Conservation (phyloP, 2,329 filamentous ascomycete species). For the Xylariales sp. region DNA sequence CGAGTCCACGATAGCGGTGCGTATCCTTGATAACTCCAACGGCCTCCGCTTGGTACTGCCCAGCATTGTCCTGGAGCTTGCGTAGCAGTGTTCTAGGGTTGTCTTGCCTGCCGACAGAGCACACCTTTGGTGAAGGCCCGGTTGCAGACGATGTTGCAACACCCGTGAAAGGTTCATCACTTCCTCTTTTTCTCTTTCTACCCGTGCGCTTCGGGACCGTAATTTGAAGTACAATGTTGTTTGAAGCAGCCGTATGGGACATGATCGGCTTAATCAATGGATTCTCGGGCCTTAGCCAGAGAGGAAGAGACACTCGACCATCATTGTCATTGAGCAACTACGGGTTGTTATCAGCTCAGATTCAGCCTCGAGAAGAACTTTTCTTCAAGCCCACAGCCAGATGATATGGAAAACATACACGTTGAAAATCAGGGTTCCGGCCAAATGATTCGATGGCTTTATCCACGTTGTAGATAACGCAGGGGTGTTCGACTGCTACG, state of each 20-base stretch:
- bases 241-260: constrained; percentile 70
- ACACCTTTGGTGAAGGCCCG: constrained; percentile 23
- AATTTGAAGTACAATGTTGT: constrained; percentile 82
- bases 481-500: constrained; percentile 39
- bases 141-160: constrained; percentile 28
- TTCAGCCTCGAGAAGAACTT: not conserved
- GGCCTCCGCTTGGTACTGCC: constrained; percentile 62
- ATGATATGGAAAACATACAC: constrained; percentile 23
- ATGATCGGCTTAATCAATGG: constrained; percentile 72
- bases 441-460: constrained; percentile 37
- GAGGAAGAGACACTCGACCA: constrained; percentile 49
- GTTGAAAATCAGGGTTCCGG: constrained; percentile 29
- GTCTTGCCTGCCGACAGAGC: constrained; percentile 44
- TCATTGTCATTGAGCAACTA: constrained; percentile 20
- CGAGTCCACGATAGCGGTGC: constrained; percentile 79
- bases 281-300: constrained; percentile 79
- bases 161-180: constrained; percentile 58
- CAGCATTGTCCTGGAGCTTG: constrained; percentile 66
- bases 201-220: constrained; percentile 84
- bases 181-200: constrained; percentile 78
- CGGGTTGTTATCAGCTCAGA: constrained; percentile 2
- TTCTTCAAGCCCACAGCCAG: not conserved
- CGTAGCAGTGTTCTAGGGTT: constrained; percentile 52
- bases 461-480: constrained; percentile 34
- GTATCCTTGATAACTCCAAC: constrained; percentile 73